Evolutionary conservation across 139 green algal species (phyloP).

Genomic region (Trebouxia sp.): DNA sequence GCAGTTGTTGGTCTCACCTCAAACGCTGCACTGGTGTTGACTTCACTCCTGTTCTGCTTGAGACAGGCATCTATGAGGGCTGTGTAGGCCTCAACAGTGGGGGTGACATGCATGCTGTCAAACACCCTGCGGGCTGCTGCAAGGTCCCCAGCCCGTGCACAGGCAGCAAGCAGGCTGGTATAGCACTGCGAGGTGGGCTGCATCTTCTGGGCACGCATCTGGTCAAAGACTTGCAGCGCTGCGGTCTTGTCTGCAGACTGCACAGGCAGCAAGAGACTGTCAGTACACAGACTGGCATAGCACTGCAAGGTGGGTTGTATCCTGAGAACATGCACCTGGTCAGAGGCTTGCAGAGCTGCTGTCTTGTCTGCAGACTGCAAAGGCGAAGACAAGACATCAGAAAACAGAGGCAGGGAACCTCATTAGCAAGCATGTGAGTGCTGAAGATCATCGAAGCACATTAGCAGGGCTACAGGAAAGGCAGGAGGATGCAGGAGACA

Average conservation of each 20-base stretch:
- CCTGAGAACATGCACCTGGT: constrained; percentile 25
- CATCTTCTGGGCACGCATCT: constrained; percentile 33
- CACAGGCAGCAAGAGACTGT: constrained; percentile 38
- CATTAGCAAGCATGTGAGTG: too few relatives aligned
- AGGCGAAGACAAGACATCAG: constrained; percentile 46
- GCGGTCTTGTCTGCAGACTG: constrained; percentile 30
- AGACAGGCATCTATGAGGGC: constrained; percentile 61
- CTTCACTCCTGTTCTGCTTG: constrained; percentile 37
- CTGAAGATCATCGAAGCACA: too few relatives aligned
- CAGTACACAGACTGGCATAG: constrained; percentile 56
- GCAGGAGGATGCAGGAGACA: too few relatives aligned
- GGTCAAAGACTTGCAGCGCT: constrained; percentile 37
- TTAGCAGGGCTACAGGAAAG: too few relatives aligned
- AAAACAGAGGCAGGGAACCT: too few relatives aligned
- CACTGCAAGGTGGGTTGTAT: constrained; percentile 45
- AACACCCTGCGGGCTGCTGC: constrained; percentile 40
- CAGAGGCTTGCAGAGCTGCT: constrained; percentile 35
- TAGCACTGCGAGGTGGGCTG: constrained; percentile 46
- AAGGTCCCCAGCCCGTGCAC: constrained; percentile 44
- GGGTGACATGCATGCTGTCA: constrained; percentile 33
- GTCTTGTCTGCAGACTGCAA: constrained; percentile 33
- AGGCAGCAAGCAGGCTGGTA: constrained; percentile 58
- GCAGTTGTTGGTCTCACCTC: neutral
- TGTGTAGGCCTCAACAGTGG: constrained; percentile 60
- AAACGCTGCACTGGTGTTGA: too few relatives aligned